A percentile compares a stretch with the other conserved stretches of the same genome.
These are phyloP conservation scores for Marchantia polymorpha DNA, from an alignment of 225 moss, liverwort and hornwort genomes.

Conservation along the genomic window DNA sequence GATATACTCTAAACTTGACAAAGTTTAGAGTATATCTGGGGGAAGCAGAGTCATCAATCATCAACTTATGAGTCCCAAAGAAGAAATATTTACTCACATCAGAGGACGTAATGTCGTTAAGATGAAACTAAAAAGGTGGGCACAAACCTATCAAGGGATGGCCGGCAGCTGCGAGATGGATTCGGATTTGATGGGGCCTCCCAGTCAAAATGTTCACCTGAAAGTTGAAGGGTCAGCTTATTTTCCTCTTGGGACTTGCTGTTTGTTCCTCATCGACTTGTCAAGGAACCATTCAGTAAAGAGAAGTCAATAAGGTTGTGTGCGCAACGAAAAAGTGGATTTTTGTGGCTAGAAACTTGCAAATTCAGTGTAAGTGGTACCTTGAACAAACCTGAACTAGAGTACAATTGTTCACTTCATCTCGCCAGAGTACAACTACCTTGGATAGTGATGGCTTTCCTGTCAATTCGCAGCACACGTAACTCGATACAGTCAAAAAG, in stretches of 20 bases:
- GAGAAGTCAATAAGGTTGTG: not conserved
- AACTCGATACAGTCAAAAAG: not conserved
- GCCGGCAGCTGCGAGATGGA: slow-evolving; percentile 81
- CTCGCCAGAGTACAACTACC: slow-evolving; percentile 64
- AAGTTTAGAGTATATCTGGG: too few species aligned
- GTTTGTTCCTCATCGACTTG: not conserved
- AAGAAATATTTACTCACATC: not conserved
- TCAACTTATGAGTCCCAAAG: not conserved
- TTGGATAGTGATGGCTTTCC: slow-evolving; percentile 84
- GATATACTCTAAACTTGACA: too few species aligned
- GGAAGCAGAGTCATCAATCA: not conserved
- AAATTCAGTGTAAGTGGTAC: not conserved
- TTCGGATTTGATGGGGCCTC: slow-evolving; percentile 94
- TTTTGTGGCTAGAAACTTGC: not conserved
- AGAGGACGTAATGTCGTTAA: not conserved
- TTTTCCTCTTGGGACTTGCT: not conserved
- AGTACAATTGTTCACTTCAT: slow-evolving; percentile 52
- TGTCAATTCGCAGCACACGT: slow-evolving; percentile 1
- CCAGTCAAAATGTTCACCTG: slow-evolving; percentile 89
- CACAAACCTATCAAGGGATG: slow-evolving; percentile 72
- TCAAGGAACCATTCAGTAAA: not conserved
- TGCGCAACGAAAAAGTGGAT: not conserved
- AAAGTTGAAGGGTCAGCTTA: slow-evolving; percentile 8
- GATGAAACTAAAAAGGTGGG: not conserved
- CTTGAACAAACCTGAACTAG: slow-evolving; percentile 67